These are phyloP conservation scores for Kockovaella imperatae DNA, from an alignment of 768 basidiomycete species.

Conservation along the genomic window DNA sequence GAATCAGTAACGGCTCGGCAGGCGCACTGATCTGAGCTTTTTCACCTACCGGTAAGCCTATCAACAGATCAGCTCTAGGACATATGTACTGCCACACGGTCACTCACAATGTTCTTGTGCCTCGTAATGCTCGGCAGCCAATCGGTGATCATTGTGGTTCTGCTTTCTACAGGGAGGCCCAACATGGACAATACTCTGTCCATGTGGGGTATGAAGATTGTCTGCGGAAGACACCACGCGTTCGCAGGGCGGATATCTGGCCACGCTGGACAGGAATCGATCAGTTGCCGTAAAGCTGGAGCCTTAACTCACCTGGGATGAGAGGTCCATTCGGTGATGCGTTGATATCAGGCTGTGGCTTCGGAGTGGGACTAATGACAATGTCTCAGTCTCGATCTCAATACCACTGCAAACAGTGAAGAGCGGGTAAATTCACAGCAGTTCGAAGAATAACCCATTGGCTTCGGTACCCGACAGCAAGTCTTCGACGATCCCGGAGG, in stretches of 20 bases:
- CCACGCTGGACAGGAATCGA: slow-evolving; percentile 17
- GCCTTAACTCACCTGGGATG: slow-evolving; percentile 22
- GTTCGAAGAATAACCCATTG: slow-evolving; percentile 33
- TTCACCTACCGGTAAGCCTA: slow-evolving; percentile 3
- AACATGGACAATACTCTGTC: slow-evolving; percentile 29
- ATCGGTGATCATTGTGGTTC: slow-evolving; percentile 32
- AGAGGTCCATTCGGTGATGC: slow-evolving; percentile 23
- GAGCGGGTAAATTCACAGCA: slow-evolving; percentile 21
- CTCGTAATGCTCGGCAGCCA: slow-evolving; percentile 38
- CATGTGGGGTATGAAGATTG: slow-evolving; percentile 40
- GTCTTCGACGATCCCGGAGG: slow-evolving; percentile 31
- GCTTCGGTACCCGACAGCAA: slow-evolving; percentile 34
- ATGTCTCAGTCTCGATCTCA: neutral
- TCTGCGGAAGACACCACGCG: slow-evolving; percentile 37
- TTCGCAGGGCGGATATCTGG: slow-evolving; percentile 34
- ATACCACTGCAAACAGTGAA: neutral
- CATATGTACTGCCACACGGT: neutral
- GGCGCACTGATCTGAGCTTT: neutral
- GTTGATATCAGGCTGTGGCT: slow-evolving; percentile 13
- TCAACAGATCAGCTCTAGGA: neutral
- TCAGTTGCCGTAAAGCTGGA: neutral
- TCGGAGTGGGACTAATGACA: slow-evolving; percentile 20
- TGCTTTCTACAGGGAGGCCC: slow-evolving; percentile 31
- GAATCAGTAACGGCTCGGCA: neutral
- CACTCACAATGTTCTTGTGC: slow-evolving; percentile 37